Evolutionary conservation across 2,329 filamentous ascomycete species (phyloP), one percentile per base, ranked within the genome.

Genomic region (Fusarium cicatricum): DNA sequence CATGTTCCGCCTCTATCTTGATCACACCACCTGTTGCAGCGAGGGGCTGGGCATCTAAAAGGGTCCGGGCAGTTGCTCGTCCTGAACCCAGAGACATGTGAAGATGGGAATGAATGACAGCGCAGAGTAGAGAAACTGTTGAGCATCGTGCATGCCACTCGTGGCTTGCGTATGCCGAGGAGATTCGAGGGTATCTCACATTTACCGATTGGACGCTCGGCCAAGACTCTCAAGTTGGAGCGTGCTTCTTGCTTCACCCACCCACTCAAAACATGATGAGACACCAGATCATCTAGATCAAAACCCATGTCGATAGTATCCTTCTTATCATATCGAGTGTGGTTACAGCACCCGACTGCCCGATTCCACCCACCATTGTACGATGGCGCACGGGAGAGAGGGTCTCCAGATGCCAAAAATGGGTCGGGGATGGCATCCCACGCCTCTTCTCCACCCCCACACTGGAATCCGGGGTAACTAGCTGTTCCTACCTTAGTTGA

Each of bases 361-460:
- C 14, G 39, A 60, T 63, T 52, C 41, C 45, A 57, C 55, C 55
- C 55, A 60, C 39, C 38, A 40, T 28, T 33, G 38, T 42, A 49
- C 52, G 38, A 57, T 33, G 51, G 58, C 58, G 58, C 54, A 60
- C 42, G 58, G 51, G 28, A 49, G 60, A 53, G 34, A 49, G 47
- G 49, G 58, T 38, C 50, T 49, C 53, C 44, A 53, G 39, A 44
- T 46, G 52, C 49, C 49, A 38, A 62, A 51, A 57, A 63, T 46
- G 60, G 59, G 51, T 43, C 53, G 55, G 52, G 44, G 47, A 48
- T 38, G 41, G 44, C 61, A 65, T 65, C 55, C 62, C 52, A 49
- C 62, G 62, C 60, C 42, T 16, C 23, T 59, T 58, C 65, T 61
- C 65, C 65, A 62, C 65, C 65, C 65, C 65, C 65, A 68, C 60